phyloP scores from a whole-genome alignment of 2,329 filamentous ascomycete species.

The Aschersonia sp. region DNA sequence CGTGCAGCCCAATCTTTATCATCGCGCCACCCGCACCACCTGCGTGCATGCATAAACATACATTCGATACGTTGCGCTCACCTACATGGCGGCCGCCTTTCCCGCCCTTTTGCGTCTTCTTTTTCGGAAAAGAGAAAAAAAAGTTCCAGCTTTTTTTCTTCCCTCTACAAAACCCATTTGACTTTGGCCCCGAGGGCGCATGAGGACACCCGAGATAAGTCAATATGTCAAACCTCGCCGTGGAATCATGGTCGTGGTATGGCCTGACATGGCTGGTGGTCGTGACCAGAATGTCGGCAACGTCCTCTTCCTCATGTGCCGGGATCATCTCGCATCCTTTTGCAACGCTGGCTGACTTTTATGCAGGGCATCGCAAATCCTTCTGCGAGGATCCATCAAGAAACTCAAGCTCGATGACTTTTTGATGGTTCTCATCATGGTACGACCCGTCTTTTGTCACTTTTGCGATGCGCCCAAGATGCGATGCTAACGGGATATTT shows the following conservation, averaged over 20 bases:
- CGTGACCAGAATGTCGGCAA: constrained; percentile 22
- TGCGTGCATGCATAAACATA: background rate
- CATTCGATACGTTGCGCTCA: background rate
- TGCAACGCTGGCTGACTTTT: background rate
- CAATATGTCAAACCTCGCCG: constrained; percentile 16
- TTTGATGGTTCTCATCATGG: constrained; percentile 36
- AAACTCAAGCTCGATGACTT: constrained; percentile 40
- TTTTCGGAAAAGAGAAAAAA: background rate
- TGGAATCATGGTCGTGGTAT: constrained; percentile 31
- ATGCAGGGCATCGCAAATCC: constrained; percentile 20
- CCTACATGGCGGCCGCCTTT: background rate
- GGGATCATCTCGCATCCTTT: too few relatives aligned
- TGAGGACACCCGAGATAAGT: background rate
- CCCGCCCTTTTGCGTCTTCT: background rate
- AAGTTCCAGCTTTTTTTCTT: too few relatives aligned
- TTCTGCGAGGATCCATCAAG: constrained; percentile 27
- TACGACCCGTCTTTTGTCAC: constrained; percentile 16
- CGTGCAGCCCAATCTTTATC: too few relatives aligned
- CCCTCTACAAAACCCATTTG: too few relatives aligned
- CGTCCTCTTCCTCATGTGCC: background rate
- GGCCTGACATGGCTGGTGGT: constrained; percentile 23
- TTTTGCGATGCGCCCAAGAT: background rate
- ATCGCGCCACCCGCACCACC: background rate
- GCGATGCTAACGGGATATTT: background rate
- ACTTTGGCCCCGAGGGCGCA: background rate